A percentile compares a stretch with the other conserved stretches of the same genome.
phyloP scores from a whole-genome alignment of 768 basidiomycete species.

The Leccinum boreale region DNA sequence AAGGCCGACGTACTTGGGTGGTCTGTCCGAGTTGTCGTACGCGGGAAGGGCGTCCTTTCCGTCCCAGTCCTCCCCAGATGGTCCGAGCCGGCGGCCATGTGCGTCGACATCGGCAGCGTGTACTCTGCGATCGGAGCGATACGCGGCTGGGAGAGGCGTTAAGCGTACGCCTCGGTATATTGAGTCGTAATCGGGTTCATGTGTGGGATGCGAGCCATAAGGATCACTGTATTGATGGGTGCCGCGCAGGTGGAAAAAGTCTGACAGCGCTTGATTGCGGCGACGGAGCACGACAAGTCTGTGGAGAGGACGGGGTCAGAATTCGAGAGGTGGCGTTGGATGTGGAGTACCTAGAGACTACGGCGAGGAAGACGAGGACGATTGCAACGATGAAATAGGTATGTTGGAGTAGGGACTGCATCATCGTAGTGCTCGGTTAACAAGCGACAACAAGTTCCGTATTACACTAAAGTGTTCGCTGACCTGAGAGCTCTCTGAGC shows the following conservation, averaged over 20 bases:
- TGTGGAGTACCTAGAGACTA: constrained; percentile 20
- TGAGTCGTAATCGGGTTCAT: constrained; percentile 1
- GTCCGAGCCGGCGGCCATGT: constrained; percentile 36
- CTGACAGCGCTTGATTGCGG: constrained; percentile 11
- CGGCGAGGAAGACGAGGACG: constrained; percentile 10
- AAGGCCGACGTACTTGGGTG: constrained; percentile 42
- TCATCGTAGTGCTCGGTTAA: background rate
- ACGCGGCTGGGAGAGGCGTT: constrained; percentile 20
- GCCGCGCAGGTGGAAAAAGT: constrained; percentile 20
- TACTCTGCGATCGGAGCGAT: constrained; percentile 22
- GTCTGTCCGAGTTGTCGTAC: constrained; percentile 43
- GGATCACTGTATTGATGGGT: background rate
- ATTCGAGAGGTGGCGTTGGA: background rate
- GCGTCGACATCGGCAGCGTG: constrained; percentile 38
- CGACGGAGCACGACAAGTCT: constrained; percentile 26
- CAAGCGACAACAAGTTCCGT: background rate
- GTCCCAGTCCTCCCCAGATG: constrained; percentile 30
- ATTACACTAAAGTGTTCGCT: background rate
- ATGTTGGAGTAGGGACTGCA: constrained; percentile 21
- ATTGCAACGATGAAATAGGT: constrained; percentile 23
- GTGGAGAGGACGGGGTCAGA: constrained; percentile 1
- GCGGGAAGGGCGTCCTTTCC: constrained; percentile 49
- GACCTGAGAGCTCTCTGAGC: constrained; percentile 9
- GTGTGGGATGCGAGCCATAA: constrained; percentile 2
- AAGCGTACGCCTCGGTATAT: constrained; percentile 16